phyloP scores from a whole-genome alignment of 208 protist genomes.

The Leptomonas pyrrhocoris region DNA sequence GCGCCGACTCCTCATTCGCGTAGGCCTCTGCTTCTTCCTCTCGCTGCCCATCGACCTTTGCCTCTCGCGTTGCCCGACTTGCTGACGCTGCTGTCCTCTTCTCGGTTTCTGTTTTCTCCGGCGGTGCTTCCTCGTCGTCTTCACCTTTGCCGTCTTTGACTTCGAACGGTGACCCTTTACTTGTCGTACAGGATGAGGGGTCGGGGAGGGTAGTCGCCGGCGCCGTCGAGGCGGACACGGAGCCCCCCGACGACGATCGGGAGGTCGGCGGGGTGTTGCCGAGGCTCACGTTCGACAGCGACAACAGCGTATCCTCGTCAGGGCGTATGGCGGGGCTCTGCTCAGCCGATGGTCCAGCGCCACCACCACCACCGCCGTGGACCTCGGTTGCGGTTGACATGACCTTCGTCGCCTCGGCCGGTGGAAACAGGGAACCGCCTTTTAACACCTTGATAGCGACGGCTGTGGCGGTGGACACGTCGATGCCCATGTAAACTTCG shows the following conservation, averaged over 20 bases:
- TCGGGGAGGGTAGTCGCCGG: not conserved
- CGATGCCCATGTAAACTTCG: constrained; percentile 75
- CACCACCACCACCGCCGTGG: not conserved
- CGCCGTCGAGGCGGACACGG: not conserved
- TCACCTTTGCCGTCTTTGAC: not conserved
- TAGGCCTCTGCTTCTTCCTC: no score
- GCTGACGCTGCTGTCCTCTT: not conserved
- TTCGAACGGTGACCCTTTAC: not conserved
- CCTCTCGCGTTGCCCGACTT: not conserved
- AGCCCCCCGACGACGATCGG: not conserved
- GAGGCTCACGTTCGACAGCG: constrained; percentile 14
- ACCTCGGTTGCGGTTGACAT: not conserved
- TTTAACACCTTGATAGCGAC: constrained; percentile 83
- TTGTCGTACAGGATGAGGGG: not conserved
- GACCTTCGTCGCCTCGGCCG: not conserved
- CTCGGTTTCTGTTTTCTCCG: no score
- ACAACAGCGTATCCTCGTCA: constrained; percentile 15
- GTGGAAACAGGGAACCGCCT: constrained; percentile 29
- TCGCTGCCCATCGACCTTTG: not conserved
- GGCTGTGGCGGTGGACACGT: constrained; percentile 51
- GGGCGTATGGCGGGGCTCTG: not conserved
- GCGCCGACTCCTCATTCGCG: no score
- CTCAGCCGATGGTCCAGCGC: not conserved
- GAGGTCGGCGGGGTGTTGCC: constrained; percentile 9
- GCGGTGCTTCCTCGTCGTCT: constrained; percentile 4